Percentiles rank a stretch among this genome's conserved stretches.
phyloP scores from a whole-genome alignment of 495 filamentous ascomycete species.

The Pyrenula massariospora region DNA sequence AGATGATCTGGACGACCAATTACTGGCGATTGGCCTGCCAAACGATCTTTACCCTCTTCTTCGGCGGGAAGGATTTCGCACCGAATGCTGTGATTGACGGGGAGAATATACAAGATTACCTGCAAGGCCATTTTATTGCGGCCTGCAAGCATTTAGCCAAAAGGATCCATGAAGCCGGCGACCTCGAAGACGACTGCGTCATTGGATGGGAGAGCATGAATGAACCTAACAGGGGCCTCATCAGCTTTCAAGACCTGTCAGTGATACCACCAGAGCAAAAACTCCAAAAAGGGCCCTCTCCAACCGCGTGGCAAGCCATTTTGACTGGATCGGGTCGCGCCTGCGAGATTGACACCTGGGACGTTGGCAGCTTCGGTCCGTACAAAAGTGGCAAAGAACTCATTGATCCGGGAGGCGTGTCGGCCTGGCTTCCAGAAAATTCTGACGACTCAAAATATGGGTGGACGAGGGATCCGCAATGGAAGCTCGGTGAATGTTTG shows the following conservation, averaged over 20 bases:
- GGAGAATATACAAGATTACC: conserved; percentile 89
- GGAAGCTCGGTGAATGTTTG: conserved; percentile 85
- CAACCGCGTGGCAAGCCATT: conserved; percentile 90
- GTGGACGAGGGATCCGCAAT: conserved; percentile 75
- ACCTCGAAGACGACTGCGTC: conserved; percentile 73
- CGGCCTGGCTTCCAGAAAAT: conserved; percentile 67
- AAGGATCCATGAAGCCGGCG: conserved; percentile 82
- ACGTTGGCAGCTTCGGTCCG: conserved; percentile 84
- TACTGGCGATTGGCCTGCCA: conserved; percentile 80
- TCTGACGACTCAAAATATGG: conserved; percentile 83
- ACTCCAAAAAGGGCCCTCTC: conserved; percentile 83
- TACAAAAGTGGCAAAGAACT: conserved; percentile 74
- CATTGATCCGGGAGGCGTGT: conserved; percentile 78
- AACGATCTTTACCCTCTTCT: conserved; percentile 91
- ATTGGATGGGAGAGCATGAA: conserved; percentile 96
- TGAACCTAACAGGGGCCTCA: conserved; percentile 82
- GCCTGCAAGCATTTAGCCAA: conserved; percentile 72
- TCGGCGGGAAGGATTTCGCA: conserved; percentile 83
- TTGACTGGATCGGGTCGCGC: conserved; percentile 80
- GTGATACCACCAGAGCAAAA: conserved; percentile 79
- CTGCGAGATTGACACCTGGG: conserved; percentile 83
- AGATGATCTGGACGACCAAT: conserved; percentile 99
- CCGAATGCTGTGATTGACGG: conserved; percentile 94
- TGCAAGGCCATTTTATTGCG: conserved; percentile 75
- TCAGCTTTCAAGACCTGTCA: conserved; percentile 76